Conservation (phyloP, 805 yeast genomes). For the Clavispora carvajalis region DNA sequence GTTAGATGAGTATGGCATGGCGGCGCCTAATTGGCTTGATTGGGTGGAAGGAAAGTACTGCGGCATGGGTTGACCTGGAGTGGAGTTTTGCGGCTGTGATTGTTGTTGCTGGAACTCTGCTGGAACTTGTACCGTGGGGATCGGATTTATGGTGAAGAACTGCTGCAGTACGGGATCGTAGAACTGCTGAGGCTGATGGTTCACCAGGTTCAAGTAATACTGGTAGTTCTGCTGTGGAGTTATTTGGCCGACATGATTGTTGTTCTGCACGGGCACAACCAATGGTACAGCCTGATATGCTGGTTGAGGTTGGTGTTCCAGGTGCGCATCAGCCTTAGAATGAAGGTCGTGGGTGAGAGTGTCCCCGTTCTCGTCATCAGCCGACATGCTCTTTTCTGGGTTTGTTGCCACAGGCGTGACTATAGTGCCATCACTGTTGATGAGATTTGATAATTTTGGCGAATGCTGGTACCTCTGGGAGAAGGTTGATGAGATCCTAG, state of each 20-base stretch:
- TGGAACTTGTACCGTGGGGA: constrained; percentile 21
- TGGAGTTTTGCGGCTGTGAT: constrained; percentile 1
- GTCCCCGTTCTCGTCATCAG: constrained; percentile 5
- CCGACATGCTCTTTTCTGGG: constrained; percentile 3
- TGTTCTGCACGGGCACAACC: constrained; percentile 1
- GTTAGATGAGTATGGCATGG: constrained; percentile 6
- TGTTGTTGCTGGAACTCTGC: constrained; percentile 22
- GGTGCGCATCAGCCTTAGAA: not conserved
- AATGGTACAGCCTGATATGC: not conserved
- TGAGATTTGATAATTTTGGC: constrained; percentile 36
- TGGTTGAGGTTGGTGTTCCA: not conserved
- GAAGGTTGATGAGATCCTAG: constrained; percentile 34
- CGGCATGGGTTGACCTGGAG: constrained; percentile 17
- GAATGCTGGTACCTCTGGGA: constrained; percentile 28
- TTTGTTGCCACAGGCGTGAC: constrained; percentile 35
- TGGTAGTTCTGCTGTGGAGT: constrained; percentile 16
- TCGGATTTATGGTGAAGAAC: constrained; percentile 35
- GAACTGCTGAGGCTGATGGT: constrained; percentile 34
- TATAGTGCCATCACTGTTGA: constrained; percentile 42
- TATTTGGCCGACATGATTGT: constrained; percentile 3
- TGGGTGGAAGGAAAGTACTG: constrained; percentile 38
- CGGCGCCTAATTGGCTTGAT: constrained; percentile 17
- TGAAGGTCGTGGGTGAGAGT: not conserved
- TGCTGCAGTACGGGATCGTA: constrained; percentile 43
- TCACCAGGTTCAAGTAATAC: constrained; percentile 17